Percentiles rank a stretch among this genome's conserved stretches.
These are phyloP conservation scores for Komagataella phaffii DNA, from an alignment of 805 yeast genomes.

Conservation along the genomic window DNA sequence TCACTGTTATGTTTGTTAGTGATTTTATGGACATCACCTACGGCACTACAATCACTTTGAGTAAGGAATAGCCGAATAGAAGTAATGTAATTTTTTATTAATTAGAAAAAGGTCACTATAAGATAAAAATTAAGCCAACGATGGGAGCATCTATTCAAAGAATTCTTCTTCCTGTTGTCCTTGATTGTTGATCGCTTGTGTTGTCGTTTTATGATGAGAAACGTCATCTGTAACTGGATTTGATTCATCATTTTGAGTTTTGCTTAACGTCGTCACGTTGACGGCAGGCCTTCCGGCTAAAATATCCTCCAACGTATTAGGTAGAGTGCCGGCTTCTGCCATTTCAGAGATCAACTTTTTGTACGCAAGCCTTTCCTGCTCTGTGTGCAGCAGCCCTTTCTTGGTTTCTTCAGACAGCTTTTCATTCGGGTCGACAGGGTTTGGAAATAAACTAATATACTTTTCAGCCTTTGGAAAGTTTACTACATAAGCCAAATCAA, in stretches of 20 bases:
- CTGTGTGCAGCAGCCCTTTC: slow-evolving; percentile 23
- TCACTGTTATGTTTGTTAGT: slow-evolving; percentile 39
- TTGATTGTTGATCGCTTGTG: background rate
- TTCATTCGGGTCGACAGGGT: slow-evolving; percentile 24
- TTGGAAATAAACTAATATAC: slow-evolving; percentile 57
- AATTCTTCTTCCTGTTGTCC: slow-evolving; percentile 3
- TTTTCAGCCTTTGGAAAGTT: slow-evolving; percentile 71
- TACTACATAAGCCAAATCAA: slow-evolving; percentile 63
- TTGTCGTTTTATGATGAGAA: background rate
- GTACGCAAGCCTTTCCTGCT: slow-evolving; percentile 24
- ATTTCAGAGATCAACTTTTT: slow-evolving; percentile 33
- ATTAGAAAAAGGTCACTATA: background rate
- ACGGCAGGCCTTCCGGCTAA: slow-evolving; percentile 11
- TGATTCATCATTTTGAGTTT: background rate
- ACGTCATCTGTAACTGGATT: background rate
- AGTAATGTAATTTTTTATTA: too few relatives aligned
- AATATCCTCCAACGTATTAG: slow-evolving; percentile 28
- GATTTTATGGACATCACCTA: slow-evolving; percentile 55
- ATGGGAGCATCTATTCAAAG: slow-evolving; percentile 4
- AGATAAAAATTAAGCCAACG: background rate
- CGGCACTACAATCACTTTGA: slow-evolving; percentile 2
- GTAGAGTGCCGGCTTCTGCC: slow-evolving; percentile 36
- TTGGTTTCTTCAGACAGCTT: background rate
- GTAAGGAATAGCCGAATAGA: background rate
- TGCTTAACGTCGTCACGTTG: too few relatives aligned